Conservation (phyloP, 495 filamentous ascomycete species). For the Tirmania nivea region DNA sequence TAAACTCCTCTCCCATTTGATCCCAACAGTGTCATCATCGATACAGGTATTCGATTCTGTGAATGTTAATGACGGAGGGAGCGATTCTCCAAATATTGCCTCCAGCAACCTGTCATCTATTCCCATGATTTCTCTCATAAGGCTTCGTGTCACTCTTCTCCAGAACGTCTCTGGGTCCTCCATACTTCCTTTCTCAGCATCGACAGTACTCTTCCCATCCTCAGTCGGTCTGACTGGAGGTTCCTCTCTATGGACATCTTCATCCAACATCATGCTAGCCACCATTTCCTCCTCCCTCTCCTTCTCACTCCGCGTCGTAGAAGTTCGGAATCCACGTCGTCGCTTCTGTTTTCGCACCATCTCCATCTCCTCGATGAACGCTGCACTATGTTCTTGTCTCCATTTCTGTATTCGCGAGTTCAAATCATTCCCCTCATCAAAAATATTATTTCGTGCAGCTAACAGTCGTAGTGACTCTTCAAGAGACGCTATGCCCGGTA, state of each 20-base stretch:
- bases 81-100: slow-evolving; percentile 65
- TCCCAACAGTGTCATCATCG: slow-evolving; percentile 20
- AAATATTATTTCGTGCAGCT: slow-evolving; percentile 22
- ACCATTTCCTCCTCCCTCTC: slow-evolving; percentile 13
- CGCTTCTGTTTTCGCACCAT: slow-evolving; percentile 50
- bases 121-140: slow-evolving; percentile 75
- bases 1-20: slow-evolving; percentile 54
- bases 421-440: slow-evolving; percentile 36
- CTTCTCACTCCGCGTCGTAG: slow-evolving; percentile 14
- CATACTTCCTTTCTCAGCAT: slow-evolving; percentile 20
- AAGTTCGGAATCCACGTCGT: slow-evolving; percentile 22
- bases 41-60: slow-evolving; percentile 13
- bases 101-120: slow-evolving; percentile 70
- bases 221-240: slow-evolving; percentile 5
- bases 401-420: slow-evolving; percentile 71
- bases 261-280: slow-evolving; percentile 6
- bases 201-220: slow-evolving; percentile 8
- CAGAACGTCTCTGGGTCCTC: slow-evolving; percentile 44
- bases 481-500: slow-evolving; percentile 25
- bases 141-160: slow-evolving; percentile 60
- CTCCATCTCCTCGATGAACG: slow-evolving; percentile 71
- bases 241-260: slow-evolving; percentile 7
- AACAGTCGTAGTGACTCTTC: slow-evolving; percentile 34
- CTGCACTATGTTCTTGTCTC: slow-evolving; percentile 73
- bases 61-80: slow-evolving; percentile 35